A percentile compares a stretch with the other conserved stretches of the same genome.
Conservation (phyloP, 176 grass and related monocot genomes). For the Avena insularis region DNA sequence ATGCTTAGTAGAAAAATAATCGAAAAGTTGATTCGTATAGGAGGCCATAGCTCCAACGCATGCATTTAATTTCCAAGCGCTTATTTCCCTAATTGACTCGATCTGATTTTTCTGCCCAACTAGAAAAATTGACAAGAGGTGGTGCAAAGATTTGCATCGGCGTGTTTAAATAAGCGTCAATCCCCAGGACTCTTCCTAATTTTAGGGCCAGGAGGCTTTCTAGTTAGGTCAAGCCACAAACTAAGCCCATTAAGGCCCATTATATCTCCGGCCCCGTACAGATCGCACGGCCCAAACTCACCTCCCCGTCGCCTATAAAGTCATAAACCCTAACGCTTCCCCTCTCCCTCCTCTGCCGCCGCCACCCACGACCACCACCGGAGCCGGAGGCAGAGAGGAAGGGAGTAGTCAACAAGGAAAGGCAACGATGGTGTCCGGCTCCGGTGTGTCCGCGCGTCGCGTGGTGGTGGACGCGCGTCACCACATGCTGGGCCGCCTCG, state of each 20-base stretch:
- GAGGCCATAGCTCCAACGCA: too few species aligned
- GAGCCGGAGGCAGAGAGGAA: constrained; percentile 1
- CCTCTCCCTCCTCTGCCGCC: not conserved
- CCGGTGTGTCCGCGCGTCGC: constrained; percentile 43
- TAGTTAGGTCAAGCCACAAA: not conserved
- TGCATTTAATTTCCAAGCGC: too few species aligned
- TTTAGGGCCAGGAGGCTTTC: not conserved
- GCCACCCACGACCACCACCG: not conserved
- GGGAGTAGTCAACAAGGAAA: not conserved
- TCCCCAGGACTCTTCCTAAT: too few species aligned
- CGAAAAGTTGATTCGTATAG: too few species aligned
- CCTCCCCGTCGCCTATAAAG: constrained; percentile 1
- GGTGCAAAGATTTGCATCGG: too few species aligned
- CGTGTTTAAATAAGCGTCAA: too few species aligned
- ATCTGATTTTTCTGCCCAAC: too few species aligned
- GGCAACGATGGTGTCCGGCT: constrained; percentile 51
- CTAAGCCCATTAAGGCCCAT: not conserved
- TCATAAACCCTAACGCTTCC: not conserved
- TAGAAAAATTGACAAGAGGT: too few species aligned
- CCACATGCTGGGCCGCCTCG: constrained; percentile 72
- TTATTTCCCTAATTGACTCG: too few species aligned
- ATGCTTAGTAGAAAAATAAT: too few species aligned
- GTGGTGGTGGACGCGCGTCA: constrained; percentile 63
- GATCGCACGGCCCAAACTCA: not conserved
- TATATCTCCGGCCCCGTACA: not conserved